Conservation (phyloP, 345 rosid genomes). For the Pugionium cornutum region DNA sequence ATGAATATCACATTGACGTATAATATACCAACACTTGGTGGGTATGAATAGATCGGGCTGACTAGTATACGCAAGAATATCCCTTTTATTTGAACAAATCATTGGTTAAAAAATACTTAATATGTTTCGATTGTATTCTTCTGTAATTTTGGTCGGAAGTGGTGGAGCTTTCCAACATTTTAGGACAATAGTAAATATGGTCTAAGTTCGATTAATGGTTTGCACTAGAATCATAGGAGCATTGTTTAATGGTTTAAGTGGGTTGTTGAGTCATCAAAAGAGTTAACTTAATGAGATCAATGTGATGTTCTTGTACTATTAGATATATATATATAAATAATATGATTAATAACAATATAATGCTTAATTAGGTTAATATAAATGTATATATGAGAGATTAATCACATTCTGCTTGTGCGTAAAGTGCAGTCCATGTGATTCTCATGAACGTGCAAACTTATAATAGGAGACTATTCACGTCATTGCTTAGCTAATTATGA, state of each 20-base stretch:
- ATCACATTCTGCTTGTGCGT: constrained; percentile 7
- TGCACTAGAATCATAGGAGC: constrained; percentile 7
- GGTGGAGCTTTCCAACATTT: constrained; percentile 35
- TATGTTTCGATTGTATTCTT: constrained; percentile 17
- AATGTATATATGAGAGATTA: background rate
- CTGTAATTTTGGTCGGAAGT: constrained; percentile 29
- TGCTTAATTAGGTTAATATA: constrained; percentile 1
- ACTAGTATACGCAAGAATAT: constrained; percentile 7
- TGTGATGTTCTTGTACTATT: constrained; percentile 7
- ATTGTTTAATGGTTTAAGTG: constrained; percentile 29
- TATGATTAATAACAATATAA: constrained; percentile 11
- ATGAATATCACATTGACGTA: constrained; percentile 8
- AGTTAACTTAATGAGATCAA: constrained; percentile 23
- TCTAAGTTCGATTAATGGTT: constrained; percentile 33
- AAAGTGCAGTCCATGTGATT: constrained; percentile 29
- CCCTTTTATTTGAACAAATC: constrained; percentile 14
- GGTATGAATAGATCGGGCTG: background rate
- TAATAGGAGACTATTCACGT: background rate
- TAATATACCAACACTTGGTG: constrained; percentile 5
- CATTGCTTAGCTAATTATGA: constrained; percentile 21
- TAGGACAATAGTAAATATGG: constrained; percentile 22
- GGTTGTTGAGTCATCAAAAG: constrained; percentile 30
- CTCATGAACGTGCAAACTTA: constrained; percentile 22
- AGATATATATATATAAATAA: background rate
- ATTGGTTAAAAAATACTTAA: background rate